Conservation (phyloP, 495 filamentous ascomycete species). For the Hypomontagnella submonticulosa region DNA sequence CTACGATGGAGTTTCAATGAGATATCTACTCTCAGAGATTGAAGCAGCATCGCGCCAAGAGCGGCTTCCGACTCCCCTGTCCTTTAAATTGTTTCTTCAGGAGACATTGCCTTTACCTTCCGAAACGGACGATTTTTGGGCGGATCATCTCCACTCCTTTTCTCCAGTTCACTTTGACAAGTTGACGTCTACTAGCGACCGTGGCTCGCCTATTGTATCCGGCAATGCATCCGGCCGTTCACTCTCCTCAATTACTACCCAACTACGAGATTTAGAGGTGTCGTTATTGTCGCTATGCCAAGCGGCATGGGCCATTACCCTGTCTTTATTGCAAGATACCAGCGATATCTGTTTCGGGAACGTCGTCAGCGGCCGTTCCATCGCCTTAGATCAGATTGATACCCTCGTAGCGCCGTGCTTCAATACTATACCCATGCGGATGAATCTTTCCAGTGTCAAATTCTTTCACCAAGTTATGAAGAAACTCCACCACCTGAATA, state of each 20-base stretch:
- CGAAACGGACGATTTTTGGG: conserved; percentile 71
- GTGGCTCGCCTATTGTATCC: conserved; percentile 10
- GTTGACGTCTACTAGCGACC: conserved; percentile 1
- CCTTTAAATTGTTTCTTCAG: conserved; percentile 57
- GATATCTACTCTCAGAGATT: conserved; percentile 71
- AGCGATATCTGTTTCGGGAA: conserved; percentile 84
- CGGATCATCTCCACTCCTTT: conserved; percentile 58
- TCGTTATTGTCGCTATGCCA: conserved; percentile 74
- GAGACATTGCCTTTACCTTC: conserved; percentile 42
- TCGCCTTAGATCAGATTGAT: conserved; percentile 71
- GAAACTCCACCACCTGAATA: conserved; percentile 66
- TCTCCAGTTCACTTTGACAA: conserved; percentile 57
- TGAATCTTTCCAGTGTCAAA: conserved; percentile 57
- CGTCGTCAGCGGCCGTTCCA: conserved; percentile 76
- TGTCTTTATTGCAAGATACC: conserved; percentile 62
- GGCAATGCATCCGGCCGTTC: conserved; percentile 29
- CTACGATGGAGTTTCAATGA: conserved; percentile 80
- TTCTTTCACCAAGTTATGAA: conserved; percentile 64
- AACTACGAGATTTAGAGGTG: conserved; percentile 62
- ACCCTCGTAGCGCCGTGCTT: conserved; percentile 85
- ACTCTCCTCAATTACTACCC: conserved; percentile 58
- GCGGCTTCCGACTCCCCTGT: conserved; percentile 54
- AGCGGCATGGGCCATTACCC: conserved; percentile 71
- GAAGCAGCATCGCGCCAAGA: conserved; percentile 61
- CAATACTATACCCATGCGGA: conserved; percentile 84